Evolutionary conservation across 345 rosid genomes (phyloP).

Genomic region (Hibiscus trionum): DNA sequence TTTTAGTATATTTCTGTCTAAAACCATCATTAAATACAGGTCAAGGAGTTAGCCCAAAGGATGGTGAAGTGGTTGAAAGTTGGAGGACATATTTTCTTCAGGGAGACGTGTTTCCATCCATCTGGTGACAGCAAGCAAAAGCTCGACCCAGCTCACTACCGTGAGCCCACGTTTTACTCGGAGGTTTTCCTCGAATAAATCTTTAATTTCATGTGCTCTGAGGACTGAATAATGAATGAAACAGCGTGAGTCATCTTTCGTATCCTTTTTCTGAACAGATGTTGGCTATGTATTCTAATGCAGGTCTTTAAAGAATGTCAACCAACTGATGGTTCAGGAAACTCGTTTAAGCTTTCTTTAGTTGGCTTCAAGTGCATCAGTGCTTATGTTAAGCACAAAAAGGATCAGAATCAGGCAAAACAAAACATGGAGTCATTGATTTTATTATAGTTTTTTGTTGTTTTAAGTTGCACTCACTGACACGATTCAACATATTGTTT

Average conservation of each 20-base stretch:
- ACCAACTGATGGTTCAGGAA: constrained; percentile 43
- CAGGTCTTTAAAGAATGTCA: constrained; percentile 84
- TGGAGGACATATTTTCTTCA: constrained; percentile 83
- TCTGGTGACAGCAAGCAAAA: constrained; percentile 87
- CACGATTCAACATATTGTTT: constrained; percentile 9
- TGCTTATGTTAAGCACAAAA: constrained; percentile 91
- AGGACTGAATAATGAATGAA: not conserved
- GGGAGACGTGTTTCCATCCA: constrained; percentile 95
- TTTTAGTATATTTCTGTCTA: not conserved
- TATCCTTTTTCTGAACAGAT: not conserved
- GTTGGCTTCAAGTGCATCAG: constrained; percentile 87
- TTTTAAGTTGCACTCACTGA: constrained; percentile 12
- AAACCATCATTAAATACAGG: constrained; percentile 32
- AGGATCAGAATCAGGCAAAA: constrained; percentile 91
- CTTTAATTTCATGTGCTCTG: not conserved
- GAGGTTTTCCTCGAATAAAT: constrained; percentile 39
- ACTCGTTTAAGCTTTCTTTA: constrained; percentile 71
- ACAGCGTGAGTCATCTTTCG: not conserved
- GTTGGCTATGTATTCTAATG: constrained; percentile 4
- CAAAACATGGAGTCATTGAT: constrained; percentile 2
- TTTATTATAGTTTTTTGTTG: not conserved
- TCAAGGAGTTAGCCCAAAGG: constrained; percentile 62
- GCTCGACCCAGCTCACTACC: constrained; percentile 86
- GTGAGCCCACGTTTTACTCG: constrained; percentile 91
- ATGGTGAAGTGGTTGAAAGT: constrained; percentile 84